Conservation (phyloP, 176 grass and related monocot genomes). For the Otatea glauca region DNA sequence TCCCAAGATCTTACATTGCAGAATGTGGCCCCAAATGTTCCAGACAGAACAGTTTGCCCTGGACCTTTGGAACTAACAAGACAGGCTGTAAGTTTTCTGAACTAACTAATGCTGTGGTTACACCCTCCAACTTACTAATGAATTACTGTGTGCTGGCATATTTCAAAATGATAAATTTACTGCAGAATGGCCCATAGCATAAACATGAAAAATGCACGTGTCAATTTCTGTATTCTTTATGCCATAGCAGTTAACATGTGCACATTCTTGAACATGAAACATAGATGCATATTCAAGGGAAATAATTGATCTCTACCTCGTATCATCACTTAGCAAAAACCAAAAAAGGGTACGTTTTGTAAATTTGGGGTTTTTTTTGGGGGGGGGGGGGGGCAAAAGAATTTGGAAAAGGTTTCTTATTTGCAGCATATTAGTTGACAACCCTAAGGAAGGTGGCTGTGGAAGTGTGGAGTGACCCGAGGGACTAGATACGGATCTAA, state of each 20-base stretch:
- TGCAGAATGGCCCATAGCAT: background rate
- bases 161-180: background rate
- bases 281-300: constrained; percentile 21
- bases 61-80: constrained; percentile 36
- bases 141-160: background rate
- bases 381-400: background rate
- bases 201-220: background rate
- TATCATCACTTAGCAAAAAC: constrained; percentile 6
- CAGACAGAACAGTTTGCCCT: constrained; percentile 26
- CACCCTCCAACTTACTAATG: constrained; percentile 6
- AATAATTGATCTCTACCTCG: background rate
- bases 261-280: background rate
- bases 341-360: too few species aligned
- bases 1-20: constrained; percentile 21
- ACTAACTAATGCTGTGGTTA: background rate
- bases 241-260: constrained; percentile 1
- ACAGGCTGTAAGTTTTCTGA: constrained; percentile 48
- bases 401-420: background rate
- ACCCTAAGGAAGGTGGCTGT: background rate
- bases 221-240: constrained; percentile 25
- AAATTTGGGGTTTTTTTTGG: too few species aligned
- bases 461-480: too few species aligned
- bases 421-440: constrained; percentile 28
- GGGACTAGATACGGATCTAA: too few species aligned
- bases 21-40: background rate